phyloP scores from a whole-genome alignment of 306 rosid genomes.

The Citrullus colocynthis region DNA sequence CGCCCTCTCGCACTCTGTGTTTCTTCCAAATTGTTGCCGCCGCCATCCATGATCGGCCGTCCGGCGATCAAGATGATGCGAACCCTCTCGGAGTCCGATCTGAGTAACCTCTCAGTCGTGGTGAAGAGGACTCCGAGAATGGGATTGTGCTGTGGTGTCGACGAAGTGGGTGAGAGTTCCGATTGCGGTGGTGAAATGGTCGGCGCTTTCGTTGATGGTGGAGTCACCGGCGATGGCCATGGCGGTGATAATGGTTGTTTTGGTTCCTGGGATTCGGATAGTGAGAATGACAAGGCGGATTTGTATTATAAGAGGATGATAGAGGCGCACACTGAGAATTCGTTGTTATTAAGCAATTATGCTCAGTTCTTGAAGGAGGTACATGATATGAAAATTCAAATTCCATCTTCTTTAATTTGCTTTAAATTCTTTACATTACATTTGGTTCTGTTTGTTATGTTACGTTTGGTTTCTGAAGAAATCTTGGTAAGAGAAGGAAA shows the following conservation, averaged over 20 bases:
- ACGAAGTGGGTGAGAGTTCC: slow-evolving; percentile 17
- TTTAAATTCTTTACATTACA: background rate
- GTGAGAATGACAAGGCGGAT: slow-evolving; percentile 31
- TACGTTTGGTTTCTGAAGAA: background rate
- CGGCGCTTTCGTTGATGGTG: slow-evolving; percentile 25
- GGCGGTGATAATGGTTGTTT: slow-evolving; percentile 27
- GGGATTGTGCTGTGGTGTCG: slow-evolving; percentile 26
- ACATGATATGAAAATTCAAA: background rate
- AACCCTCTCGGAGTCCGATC: slow-evolving; percentile 17
- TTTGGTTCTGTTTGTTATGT: background rate
- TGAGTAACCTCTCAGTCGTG: slow-evolving; percentile 15
- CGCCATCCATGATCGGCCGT: background rate
- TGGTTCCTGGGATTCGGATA: slow-evolving; percentile 37
- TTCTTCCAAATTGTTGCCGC: background rate
- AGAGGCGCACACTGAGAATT: slow-evolving; percentile 49
- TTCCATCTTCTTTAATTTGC: background rate
- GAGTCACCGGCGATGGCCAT: slow-evolving; percentile 8
- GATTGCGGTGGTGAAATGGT: slow-evolving; percentile 2
- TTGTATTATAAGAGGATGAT: slow-evolving; percentile 50
- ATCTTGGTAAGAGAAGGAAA: background rate
- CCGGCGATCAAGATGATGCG: slow-evolving; percentile 11
- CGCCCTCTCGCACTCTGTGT: slow-evolving; percentile 6
- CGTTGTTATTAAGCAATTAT: slow-evolving; percentile 62
- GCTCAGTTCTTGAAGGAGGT: slow-evolving; percentile 76
- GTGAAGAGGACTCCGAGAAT: slow-evolving; percentile 20